Base-by-base conservation (phyloP, 106 monocot genomes). In the Gastrodia elata region DNA sequence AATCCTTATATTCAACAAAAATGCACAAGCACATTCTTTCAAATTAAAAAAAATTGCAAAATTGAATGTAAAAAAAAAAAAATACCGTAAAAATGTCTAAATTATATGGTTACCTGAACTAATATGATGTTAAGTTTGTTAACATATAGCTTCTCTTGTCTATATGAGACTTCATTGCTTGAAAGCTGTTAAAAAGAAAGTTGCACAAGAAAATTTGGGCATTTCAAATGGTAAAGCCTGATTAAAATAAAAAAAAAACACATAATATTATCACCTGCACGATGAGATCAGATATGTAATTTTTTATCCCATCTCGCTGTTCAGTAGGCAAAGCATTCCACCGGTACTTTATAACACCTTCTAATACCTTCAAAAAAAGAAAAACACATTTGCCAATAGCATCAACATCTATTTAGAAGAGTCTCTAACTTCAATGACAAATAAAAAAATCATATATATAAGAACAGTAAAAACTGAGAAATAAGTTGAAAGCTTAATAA, bases 281-380 rank as follows among this genome's bases (percentile, higher is more conserved):
- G 77, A 98, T 98, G 82, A 93, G 78, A 83, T 98, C 97, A 71
- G 97, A 98, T 72, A 98, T 93, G 73, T 98, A 98, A 75, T 98
- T 98, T 76, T 98, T 98, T 39, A 98, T 98, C 37, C 97, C 97
- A 84, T 93, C 93, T 56, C 97, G 73, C 57, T 98, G 97, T 73
- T 98, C 97, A 77, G 84, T 85, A 15, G 97, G 97, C 78, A 98
- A 87, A 30, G 90, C 93, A 87, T 98, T 98, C 97, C 97, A 98
- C 46, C 93, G 75, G 67, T 93, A 98, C 52, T 98, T 98, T 58
- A 98, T 93, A 16, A 98, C 93, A 87, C 91, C 86, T 83, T 98
- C 97, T 27, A 98, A 73, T n/a, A 93, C 97, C 97, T 98, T 76
- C 10, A 39, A 75, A 56, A 42, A 11, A 38, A 57, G 35, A 72